Percentiles rank a stretch among this genome's conserved stretches.
Conservation (phyloP, 192 early-diverging fungal genomes). For the Backusella liffmaniae region DNA sequence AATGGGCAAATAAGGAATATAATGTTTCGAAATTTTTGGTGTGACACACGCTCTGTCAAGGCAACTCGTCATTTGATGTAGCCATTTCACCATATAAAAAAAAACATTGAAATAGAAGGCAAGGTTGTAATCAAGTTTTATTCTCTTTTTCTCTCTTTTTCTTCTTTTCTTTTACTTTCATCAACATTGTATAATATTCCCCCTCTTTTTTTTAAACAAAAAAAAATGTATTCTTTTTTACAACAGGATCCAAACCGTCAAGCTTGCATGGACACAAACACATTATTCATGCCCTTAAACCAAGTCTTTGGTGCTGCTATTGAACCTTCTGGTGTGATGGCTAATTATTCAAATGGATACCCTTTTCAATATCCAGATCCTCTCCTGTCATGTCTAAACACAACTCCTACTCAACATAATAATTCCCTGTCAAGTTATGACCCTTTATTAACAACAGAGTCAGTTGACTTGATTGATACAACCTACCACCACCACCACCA, state of each 20-base stretch:
- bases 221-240: conserved; percentile 9
- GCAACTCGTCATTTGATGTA: conserved; percentile 26
- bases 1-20: conserved; percentile 4
- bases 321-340: conserved; percentile 6
- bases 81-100: conserved; percentile 22
- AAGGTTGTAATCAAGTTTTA: neutral
- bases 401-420: neutral
- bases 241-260: conserved; percentile 3
- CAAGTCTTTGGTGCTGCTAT: neutral
- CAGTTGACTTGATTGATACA: conserved; percentile 5
- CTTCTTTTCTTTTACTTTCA: conserved; percentile 3
- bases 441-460: neutral
- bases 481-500: neutral
- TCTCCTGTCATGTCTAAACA: neutral
- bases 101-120: neutral
- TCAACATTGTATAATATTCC: neutral
- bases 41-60: conserved; percentile 25
- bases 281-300: conserved; percentile 4
- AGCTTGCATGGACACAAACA: conserved; percentile 1
- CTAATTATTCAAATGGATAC: conserved; percentile 5
- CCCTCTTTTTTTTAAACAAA: neutral
- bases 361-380: conserved; percentile 3
- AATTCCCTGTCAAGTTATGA: neutral
- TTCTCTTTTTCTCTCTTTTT: conserved; percentile 6
- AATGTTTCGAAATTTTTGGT: conserved; percentile 10